Conservation (phyloP, 306 rosid species). For the Psophocarpus tetragonolobus region DNA sequence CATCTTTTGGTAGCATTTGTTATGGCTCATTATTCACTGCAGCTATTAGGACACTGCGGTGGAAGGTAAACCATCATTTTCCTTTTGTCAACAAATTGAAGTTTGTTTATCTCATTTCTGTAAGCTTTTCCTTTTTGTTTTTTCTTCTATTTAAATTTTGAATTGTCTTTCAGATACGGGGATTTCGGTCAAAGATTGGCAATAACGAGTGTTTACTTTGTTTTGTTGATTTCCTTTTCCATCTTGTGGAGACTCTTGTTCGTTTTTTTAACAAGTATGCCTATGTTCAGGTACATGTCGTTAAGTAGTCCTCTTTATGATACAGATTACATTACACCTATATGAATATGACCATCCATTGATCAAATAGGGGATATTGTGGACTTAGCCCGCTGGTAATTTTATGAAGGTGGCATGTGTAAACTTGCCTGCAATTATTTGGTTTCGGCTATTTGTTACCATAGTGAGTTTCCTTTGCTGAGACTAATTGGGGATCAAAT, state of each 20-base stretch:
- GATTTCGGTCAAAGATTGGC: conserved; percentile 94
- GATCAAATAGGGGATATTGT: neutral
- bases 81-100: conserved; percentile 6
- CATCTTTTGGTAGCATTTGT: conserved; percentile 97
- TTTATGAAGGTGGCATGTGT: neutral
- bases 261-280: conserved; percentile 98
- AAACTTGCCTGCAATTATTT: too few species aligned
- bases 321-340: neutral
- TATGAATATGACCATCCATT: neutral
- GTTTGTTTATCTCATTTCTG: neutral
- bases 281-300: conserved; percentile 77
- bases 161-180: conserved; percentile 74
- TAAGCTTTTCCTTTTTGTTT: neutral
- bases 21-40: conserved; percentile 98
- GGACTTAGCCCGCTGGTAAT: neutral
- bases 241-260: conserved; percentile 98
- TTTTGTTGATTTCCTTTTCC: conserved; percentile 93
- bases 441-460: neutral
- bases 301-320: neutral
- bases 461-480: neutral
- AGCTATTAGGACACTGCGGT: conserved; percentile 86
- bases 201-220: conserved; percentile 96
- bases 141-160: conserved; percentile 9
- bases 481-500: neutral
- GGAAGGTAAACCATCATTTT: conserved; percentile 74